Conservation (phyloP, 78 protist species). For the Pigoraptor vietnamica region DNA sequence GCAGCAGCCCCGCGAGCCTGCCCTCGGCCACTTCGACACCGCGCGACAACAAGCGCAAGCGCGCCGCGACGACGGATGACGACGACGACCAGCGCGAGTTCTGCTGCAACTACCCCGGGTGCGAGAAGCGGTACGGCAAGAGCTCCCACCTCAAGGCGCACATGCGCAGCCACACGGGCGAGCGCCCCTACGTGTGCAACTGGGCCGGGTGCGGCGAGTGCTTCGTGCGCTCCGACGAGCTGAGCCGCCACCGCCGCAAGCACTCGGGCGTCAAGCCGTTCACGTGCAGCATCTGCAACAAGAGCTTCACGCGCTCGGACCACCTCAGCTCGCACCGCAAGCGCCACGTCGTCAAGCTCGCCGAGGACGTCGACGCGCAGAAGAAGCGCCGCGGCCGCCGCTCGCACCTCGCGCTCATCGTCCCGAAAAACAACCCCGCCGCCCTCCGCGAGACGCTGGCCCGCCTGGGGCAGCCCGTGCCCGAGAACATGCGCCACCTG, state of each 20-base stretch:
- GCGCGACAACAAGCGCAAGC: too few species aligned
- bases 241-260: constrained; percentile 2
- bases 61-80: neutral
- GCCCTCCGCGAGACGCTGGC: too few species aligned
- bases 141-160: constrained; percentile 8
- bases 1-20: too few species aligned
- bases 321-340: neutral
- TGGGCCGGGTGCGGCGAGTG: neutral
- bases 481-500: too few species aligned
- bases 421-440: too few species aligned
- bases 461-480: too few species aligned
- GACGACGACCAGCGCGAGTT: neutral
- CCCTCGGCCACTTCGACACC: too few species aligned
- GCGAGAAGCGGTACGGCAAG: neutral
- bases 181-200: neutral
- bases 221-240: constrained; percentile 7
- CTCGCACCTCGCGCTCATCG: too few species aligned
- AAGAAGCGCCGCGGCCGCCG: too few species aligned
- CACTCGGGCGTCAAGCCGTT: constrained; percentile 3
- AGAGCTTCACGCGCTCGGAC: constrained; percentile 1
- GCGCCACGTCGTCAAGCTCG: too few species aligned
- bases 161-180: constrained; percentile 10
- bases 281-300: neutral
- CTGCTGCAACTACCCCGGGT: neutral
- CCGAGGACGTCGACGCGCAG: too few species aligned